Evolutionary conservation across 306 rosid genomes (phyloP), one percentile per base, ranked within the genome.

Genomic region (Dalbergia cultrata): DNA sequence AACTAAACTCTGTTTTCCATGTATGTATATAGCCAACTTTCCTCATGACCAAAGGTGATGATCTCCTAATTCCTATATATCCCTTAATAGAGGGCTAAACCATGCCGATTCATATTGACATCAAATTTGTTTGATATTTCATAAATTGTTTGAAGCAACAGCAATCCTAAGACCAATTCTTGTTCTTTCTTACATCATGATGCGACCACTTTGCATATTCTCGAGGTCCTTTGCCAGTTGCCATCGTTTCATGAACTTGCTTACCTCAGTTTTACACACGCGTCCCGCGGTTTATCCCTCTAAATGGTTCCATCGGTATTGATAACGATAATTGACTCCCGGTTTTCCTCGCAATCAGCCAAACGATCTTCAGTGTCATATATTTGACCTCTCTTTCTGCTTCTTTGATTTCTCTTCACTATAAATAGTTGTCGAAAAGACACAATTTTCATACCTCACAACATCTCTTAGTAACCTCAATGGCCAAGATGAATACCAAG

Each of bases 401-500:
- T n/a, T 21, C 39, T 56, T 65, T 76, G 11, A 41, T 12, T 63
- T 70, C 54, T 35, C 35, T 44, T 39, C 74, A 13, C 74, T 79
- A 79, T 79, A 84, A 74, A 84, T 84, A 68, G 31, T 11, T 7
- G 7, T 61, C 3, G 1, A 49, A 7, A 60, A 49, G 22, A 44
- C 34, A 19, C 13, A 19, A 0, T 67, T 18, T 57, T 12, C 57
- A 74, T n/a, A 59, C 69, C 34, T 57, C 62, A 78, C 65, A 21
- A 57, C 76, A 78, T 56, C 47, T 45, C 52, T 64, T n/a, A 19
- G 7, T 54, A 54, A 54, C 26, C 34, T 52, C 1, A 34, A 14
- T 18, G 43, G 6, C 58, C 68, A 74, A 37, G 31, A 83, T 79
- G 84, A 78, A 73, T 79, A 66, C 22, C 26, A 83, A 79, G 26